Percentiles rank a stretch among this genome's conserved stretches.
Evolutionary conservation across 192 early-diverging fungal species (phyloP).

Genomic region (Backusella circina): DNA sequence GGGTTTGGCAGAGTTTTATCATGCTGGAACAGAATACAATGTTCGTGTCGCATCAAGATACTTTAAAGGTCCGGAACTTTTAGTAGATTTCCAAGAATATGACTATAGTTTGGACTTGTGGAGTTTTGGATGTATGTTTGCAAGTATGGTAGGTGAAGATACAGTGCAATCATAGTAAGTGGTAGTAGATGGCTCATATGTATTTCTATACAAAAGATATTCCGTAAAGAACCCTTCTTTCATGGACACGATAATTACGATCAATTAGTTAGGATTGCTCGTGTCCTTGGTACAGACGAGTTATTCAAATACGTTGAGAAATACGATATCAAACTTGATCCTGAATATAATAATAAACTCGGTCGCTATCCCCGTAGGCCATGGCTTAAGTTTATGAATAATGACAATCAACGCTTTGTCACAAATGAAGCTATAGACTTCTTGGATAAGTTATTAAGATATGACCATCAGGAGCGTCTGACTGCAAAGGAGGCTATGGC

Average conservation of each 20-base stretch:
- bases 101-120: slow-evolving; percentile 99
- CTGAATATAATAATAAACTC: slow-evolving; percentile 88
- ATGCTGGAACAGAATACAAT: slow-evolving; percentile 95
- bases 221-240: slow-evolving; percentile 99
- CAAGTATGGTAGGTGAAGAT: slow-evolving; percentile 90
- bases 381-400: slow-evolving; percentile 83
- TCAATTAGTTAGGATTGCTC: slow-evolving; percentile 98
- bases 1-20: slow-evolving; percentile 99
- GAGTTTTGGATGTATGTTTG: slow-evolving; percentile 99
- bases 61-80: slow-evolving; percentile 98
- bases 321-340: slow-evolving; percentile 91
- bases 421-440: slow-evolving; percentile 85
- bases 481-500: slow-evolving; percentile 86
- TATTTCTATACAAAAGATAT: slow-evolving; percentile 69
- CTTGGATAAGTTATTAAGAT: slow-evolving; percentile 83
- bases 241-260: slow-evolving; percentile 98
- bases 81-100: slow-evolving; percentile 98
- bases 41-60: slow-evolving; percentile 98
- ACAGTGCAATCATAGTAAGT: too few species aligned
- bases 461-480: slow-evolving; percentile 89
- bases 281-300: slow-evolving; percentile 96
- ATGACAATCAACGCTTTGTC: slow-evolving; percentile 82
- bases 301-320: slow-evolving; percentile 91
- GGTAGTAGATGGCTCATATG: not conserved
- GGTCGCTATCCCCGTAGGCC: slow-evolving; percentile 75